A percentile compares a stretch with the other conserved stretches of the same genome.
These are phyloP conservation scores for Candida chauliodis DNA, from an alignment of 805 yeast genomes.

Conservation along the genomic window DNA sequence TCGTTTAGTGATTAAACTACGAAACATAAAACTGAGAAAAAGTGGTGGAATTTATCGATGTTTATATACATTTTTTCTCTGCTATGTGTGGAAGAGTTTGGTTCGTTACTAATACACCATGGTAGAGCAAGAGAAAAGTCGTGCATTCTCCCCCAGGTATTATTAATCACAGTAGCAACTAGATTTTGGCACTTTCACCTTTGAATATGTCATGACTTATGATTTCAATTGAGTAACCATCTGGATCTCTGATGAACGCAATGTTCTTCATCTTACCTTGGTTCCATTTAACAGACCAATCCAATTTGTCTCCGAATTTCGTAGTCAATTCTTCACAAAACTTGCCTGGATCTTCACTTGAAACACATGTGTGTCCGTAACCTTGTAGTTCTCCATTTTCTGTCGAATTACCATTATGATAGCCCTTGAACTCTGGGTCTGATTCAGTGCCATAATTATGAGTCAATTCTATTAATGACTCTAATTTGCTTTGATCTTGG, in stretches of 20 bases:
- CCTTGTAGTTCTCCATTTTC: constrained; percentile 65
- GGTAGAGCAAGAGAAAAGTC: background rate
- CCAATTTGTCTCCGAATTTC: constrained; percentile 36
- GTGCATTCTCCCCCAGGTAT: background rate
- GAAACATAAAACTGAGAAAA: constrained; percentile 1
- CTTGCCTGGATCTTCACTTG: constrained; percentile 58
- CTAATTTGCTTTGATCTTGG: constrained; percentile 40
- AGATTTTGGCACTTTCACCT: constrained; percentile 4
- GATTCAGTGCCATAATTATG: constrained; percentile 94
- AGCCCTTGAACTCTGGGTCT: constrained; percentile 65
- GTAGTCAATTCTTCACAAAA: constrained; percentile 52
- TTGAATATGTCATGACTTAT: constrained; percentile 38
- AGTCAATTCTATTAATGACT: constrained; percentile 82
- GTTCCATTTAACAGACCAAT: constrained; percentile 58
- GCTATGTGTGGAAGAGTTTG: too few species aligned
- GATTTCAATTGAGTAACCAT: constrained; percentile 81
- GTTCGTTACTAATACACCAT: too few species aligned
- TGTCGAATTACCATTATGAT: constrained; percentile 74
- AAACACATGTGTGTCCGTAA: constrained; percentile 80
- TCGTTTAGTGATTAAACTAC: background rate
- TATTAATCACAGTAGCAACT: background rate
- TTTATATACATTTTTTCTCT: constrained; percentile 6
- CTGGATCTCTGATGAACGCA: constrained; percentile 85
- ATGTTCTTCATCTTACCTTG: constrained; percentile 53
- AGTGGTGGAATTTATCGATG: constrained; percentile 3